phyloP scores from a whole-genome alignment of 176 grass and related monocot genomes.

The Musa beccarii region DNA sequence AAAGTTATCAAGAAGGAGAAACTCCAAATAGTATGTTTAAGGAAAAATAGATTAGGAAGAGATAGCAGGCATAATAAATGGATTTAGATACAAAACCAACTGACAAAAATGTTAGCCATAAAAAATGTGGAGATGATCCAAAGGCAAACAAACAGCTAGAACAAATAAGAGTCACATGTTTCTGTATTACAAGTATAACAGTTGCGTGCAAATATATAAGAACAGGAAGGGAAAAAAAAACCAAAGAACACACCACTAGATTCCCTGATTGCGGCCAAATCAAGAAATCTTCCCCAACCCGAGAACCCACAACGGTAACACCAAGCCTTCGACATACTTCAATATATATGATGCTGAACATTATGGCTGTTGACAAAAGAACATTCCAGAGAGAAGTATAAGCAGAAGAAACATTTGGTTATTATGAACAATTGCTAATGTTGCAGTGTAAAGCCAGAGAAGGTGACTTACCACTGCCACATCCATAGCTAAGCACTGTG shows the following conservation, averaged over 20 bases:
- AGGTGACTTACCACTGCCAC: slow-evolving; percentile 27
- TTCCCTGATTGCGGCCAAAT: slow-evolving; percentile 35
- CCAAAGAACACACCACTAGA: slow-evolving; percentile 20
- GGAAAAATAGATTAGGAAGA: neutral
- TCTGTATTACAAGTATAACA: neutral
- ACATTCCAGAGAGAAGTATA: neutral
- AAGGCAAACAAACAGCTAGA: neutral
- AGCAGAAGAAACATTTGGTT: neutral
- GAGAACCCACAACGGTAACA: slow-evolving; percentile 34
- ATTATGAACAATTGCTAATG: neutral
- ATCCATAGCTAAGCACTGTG: slow-evolving; percentile 26
- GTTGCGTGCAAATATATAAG: neutral
- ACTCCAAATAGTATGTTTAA: neutral
- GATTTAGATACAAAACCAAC: neutral
- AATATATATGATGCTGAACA: slow-evolving; percentile 41
- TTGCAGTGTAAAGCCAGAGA: neutral
- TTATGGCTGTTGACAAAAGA: slow-evolving; percentile 29
- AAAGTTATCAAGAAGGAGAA: neutral
- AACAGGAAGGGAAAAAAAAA: neutral
- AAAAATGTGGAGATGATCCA: neutral
- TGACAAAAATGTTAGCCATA: neutral
- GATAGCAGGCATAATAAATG: neutral
- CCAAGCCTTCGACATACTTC: slow-evolving; percentile 40
- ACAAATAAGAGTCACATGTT: neutral
- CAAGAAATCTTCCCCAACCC: slow-evolving; percentile 38